phyloP scores from a whole-genome alignment of 2,329 filamentous ascomycete species.

The Xylariales sp. region DNA sequence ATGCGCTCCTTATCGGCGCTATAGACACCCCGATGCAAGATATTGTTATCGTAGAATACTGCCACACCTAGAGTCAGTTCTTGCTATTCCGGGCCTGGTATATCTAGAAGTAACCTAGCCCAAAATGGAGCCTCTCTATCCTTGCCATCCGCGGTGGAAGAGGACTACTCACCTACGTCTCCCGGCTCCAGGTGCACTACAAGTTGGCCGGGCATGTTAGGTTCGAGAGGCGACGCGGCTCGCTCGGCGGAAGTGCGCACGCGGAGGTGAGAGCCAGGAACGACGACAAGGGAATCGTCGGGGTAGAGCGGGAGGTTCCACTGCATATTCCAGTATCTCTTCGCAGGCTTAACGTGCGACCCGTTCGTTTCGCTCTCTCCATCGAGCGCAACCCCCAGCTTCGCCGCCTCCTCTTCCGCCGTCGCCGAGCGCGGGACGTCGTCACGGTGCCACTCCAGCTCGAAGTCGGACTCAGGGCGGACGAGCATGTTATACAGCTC shows the following conservation, averaged over 20 bases:
- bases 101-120: too few relatives aligned
- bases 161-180: conserved; percentile 64
- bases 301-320: conserved; percentile 84
- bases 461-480: conserved; percentile 76
- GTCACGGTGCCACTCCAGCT: conserved; percentile 86
- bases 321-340: conserved; percentile 75
- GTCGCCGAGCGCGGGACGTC: conserved; percentile 77
- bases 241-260: conserved; percentile 78
- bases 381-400: conserved; percentile 56
- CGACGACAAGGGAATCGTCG: conserved; percentile 78
- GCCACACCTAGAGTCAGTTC: neutral
- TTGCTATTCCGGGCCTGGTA: neutral
- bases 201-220: conserved; percentile 70
- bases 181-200: conserved; percentile 76
- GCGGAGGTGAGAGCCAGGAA: conserved; percentile 80
- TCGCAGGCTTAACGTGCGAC: conserved; percentile 35
- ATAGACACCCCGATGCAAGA: conserved; percentile 79
- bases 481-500: conserved; percentile 90
- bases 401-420: conserved; percentile 72
- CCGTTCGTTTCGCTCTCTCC: conserved; percentile 44
- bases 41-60: conserved; percentile 92
- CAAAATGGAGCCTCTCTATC: too few relatives aligned
- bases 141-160: neutral
- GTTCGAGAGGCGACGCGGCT: conserved; percentile 72
- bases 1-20: conserved; percentile 68